phyloP scores from a whole-genome alignment of 805 yeast species.

The Teunomyces stri region DNA sequence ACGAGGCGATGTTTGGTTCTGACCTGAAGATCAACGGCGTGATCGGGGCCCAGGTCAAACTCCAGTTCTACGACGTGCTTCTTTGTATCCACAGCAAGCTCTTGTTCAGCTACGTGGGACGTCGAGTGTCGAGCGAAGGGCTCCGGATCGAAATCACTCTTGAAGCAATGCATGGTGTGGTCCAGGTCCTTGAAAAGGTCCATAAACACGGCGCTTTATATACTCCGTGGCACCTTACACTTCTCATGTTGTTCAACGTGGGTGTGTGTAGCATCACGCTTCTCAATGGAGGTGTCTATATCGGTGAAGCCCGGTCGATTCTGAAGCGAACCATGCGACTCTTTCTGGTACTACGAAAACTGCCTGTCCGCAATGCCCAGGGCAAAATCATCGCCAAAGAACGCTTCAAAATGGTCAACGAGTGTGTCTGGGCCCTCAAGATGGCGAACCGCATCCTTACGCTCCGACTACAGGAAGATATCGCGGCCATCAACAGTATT shows the following conservation, averaged over 20 bases:
- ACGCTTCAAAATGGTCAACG: conserved; percentile 52
- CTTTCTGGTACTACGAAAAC: conserved; percentile 20
- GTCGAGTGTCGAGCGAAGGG: conserved; percentile 27
- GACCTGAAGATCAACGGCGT: conserved; percentile 8
- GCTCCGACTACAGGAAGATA: conserved; percentile 44
- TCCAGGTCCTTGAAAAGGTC: conserved; percentile 28
- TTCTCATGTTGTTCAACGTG: conserved; percentile 44
- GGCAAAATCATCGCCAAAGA: conserved; percentile 29
- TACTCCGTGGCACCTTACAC: conserved; percentile 53
- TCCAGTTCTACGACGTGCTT: conserved; percentile 39
- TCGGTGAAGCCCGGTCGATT: conserved; percentile 21
- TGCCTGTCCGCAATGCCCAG: conserved; percentile 30
- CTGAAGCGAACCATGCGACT: conserved; percentile 24
- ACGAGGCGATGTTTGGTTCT: conserved; percentile 15
- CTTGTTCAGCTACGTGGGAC: conserved; percentile 33
- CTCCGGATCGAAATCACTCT: conserved; percentile 30
- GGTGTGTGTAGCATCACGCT: conserved; percentile 43
- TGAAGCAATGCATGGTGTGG: conserved; percentile 27
- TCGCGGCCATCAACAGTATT: conserved; percentile 31
- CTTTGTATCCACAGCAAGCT: conserved; percentile 35
- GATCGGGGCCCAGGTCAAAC: conserved; percentile 34
- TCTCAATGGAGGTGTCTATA: conserved; percentile 40
- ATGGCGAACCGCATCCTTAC: conserved; percentile 51
- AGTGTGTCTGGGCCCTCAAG: conserved; percentile 62
- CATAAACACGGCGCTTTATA: conserved; percentile 25